Conservation (phyloP, 805 yeast species). For the Sungouiella thailandica region DNA sequence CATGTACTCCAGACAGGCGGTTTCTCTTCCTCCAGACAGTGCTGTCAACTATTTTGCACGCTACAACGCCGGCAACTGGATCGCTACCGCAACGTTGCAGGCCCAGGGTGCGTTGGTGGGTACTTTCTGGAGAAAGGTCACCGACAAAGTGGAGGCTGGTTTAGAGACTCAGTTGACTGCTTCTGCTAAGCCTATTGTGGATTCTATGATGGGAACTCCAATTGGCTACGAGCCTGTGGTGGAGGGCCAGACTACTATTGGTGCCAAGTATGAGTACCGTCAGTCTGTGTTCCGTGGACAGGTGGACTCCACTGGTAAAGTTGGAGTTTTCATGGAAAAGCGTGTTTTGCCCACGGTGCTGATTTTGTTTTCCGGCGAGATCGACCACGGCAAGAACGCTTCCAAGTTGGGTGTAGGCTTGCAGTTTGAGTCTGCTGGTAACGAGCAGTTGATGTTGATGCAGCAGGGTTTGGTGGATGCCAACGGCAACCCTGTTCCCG, state of each 20-base stretch:
- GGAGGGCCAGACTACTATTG: conserved; percentile 89
- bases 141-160: conserved; percentile 93
- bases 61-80: conserved; percentile 85
- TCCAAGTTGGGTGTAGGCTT: conserved; percentile 89
- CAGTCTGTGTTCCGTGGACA: conserved; percentile 95
- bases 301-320: conserved; percentile 86
- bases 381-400: conserved; percentile 70
- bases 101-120: conserved; percentile 88
- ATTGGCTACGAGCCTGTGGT: conserved; percentile 79
- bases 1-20: conserved; percentile 72
- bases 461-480: conserved; percentile 82
- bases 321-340: conserved; percentile 86
- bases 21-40: conserved; percentile 76
- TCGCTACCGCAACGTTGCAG: conserved; percentile 87
- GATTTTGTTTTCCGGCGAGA: conserved; percentile 83
- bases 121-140: conserved; percentile 90
- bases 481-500: conserved; percentile 81
- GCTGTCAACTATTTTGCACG: conserved; percentile 88
- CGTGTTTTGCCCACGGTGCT: conserved; percentile 89
- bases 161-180: conserved; percentile 82
- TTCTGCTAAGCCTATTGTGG: conserved; percentile 65
- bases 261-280: conserved; percentile 97
- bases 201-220: conserved; percentile 71
- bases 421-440: conserved; percentile 93
- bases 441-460: conserved; percentile 87